Conservation (phyloP, 2,329 filamentous ascomycete species). For the Teratosphaeria nubilosa region DNA sequence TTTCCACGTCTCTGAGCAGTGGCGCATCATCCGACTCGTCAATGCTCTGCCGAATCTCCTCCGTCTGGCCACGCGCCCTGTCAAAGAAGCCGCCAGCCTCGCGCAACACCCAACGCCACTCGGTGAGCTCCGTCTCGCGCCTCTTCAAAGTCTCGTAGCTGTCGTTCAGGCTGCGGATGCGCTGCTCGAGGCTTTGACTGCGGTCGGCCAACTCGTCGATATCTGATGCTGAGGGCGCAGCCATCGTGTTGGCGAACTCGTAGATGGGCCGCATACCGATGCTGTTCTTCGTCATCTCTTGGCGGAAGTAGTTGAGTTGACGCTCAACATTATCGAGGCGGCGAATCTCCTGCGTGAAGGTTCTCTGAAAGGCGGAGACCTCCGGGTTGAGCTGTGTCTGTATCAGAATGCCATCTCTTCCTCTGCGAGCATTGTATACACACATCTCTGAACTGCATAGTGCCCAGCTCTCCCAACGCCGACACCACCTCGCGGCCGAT, state of each 20-base stretch:
- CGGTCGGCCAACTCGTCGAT: slow-evolving; percentile 93
- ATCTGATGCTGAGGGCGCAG: slow-evolving; percentile 80
- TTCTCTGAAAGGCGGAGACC: slow-evolving; percentile 88
- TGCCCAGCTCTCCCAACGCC: slow-evolving; percentile 86
- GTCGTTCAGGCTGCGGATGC: slow-evolving; percentile 84
- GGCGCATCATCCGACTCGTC: slow-evolving; percentile 85
- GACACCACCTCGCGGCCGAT: slow-evolving; percentile 97
- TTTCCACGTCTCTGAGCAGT: slow-evolving; percentile 83
- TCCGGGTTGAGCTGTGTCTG: slow-evolving; percentile 74
- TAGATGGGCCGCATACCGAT: slow-evolving; percentile 84
- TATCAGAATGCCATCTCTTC: slow-evolving; percentile 10
- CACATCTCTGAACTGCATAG: slow-evolving; percentile 97
- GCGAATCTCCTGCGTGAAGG: slow-evolving; percentile 95
- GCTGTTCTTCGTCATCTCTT: slow-evolving; percentile 87
- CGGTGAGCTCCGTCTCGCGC: slow-evolving; percentile 88
- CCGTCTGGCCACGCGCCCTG: slow-evolving; percentile 86
- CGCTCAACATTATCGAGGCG: slow-evolving; percentile 96
- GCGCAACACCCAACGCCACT: slow-evolving; percentile 95
- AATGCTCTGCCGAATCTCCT: slow-evolving; percentile 86
- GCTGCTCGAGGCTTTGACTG: slow-evolving; percentile 83
- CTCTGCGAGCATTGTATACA: slow-evolving; percentile 27
- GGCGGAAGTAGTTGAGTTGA: slow-evolving; percentile 89
- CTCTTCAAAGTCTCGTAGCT: slow-evolving; percentile 99
- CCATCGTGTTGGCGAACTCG: slow-evolving; percentile 72
- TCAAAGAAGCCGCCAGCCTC: slow-evolving; percentile 98